Base-by-base conservation (phyloP, 163 green algal species). In the Scenedesmus sp. region DNA sequence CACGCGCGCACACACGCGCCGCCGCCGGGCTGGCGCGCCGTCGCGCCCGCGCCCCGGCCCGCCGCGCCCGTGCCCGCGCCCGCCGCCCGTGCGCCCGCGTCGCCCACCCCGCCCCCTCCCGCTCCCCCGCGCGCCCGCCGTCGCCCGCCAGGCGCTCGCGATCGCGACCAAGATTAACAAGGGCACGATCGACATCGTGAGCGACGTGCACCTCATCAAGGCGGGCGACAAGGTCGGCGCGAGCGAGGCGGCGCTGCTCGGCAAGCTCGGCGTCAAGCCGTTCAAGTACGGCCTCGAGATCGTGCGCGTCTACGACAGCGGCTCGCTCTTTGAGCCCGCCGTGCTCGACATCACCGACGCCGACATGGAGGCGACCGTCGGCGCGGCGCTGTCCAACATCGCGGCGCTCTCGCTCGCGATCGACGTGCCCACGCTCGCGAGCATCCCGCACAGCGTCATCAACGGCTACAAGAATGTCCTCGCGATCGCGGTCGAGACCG, bases 151-250 rank as follows among this genome's bases (percentile, higher is more conserved):
- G 94, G 94, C 94, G 60, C 91, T 99, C 31, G 98, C 97, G 89
- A 99, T 99, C 85, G 94, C 96, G 78, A 99, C 96, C 85, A 99
- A 99, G 96, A 99, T 99, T 83, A 99, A 98, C 93, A 98, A 98
- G 92, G 96, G 96, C 87, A 96, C 93, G 44, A 96, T 99, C 76
- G 96, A 99, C 81, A 99, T 99, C 77, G 87, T 97, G 63, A 84
- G 82, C 33, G 93, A 98, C 63, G 91, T 99, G 42, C 83, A 94
- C 64, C 85, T 98, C 70, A 91, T 99, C 78, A 94, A 93, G 80
- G 70, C 64, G 20, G 95, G 95, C 60, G 95, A 99, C 48, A 97
- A 97, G 84, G 62, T 99, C 33, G 95, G 95, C 70, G 88, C 91
- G 31, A 99, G 96, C 28, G 93, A 98, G 90, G 96, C 96, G 18